phyloP scores from a whole-genome alignment of 805 yeast species.

The Myxozyma melibiosi region DNA sequence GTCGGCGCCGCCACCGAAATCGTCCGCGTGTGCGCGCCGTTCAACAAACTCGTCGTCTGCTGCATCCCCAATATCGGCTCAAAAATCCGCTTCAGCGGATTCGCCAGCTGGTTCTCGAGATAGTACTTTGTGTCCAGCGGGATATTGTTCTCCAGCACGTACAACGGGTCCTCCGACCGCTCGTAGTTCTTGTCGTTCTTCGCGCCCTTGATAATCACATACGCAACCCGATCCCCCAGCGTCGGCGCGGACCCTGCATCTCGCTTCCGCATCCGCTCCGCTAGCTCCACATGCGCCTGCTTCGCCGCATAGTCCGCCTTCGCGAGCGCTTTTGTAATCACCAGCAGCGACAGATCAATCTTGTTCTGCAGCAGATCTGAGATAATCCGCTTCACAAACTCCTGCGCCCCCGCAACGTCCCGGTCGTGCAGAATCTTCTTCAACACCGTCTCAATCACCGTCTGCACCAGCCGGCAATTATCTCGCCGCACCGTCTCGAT shows the following conservation, averaged over 20 bases:
- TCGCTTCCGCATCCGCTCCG: slow-evolving; percentile 93
- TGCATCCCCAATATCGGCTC: slow-evolving; percentile 92
- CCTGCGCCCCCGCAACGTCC: slow-evolving; percentile 81
- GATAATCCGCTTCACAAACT: slow-evolving; percentile 81
- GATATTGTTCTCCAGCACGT: slow-evolving; percentile 84
- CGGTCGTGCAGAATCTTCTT: slow-evolving; percentile 83
- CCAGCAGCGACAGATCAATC: slow-evolving; percentile 88
- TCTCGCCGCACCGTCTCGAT: slow-evolving; percentile 98
- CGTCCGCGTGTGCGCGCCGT: slow-evolving; percentile 82
- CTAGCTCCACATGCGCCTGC: slow-evolving; percentile 95
- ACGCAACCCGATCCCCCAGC: slow-evolving; percentile 97
- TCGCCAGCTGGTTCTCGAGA: slow-evolving; percentile 86
- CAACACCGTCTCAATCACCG: slow-evolving; percentile 88
- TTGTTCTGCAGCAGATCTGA: slow-evolving; percentile 88
- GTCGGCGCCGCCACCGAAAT: slow-evolving; percentile 69
- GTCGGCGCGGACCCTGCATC: slow-evolving; percentile 98
- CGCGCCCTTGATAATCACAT: slow-evolving; percentile 82
- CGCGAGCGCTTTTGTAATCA: slow-evolving; percentile 89
- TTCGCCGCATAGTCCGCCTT: slow-evolving; percentile 90
- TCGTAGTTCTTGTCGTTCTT: slow-evolving; percentile 85
- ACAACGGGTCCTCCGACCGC: slow-evolving; percentile 95
- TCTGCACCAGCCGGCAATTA: slow-evolving; percentile 91
- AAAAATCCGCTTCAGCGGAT: slow-evolving; percentile 90
- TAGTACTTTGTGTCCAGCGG: slow-evolving; percentile 95
- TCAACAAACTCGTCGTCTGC: slow-evolving; percentile 69